These are phyloP conservation scores for Candolleomyces aberdarensis DNA, from an alignment of 768 basidiomycete species.

Conservation along the genomic window DNA sequence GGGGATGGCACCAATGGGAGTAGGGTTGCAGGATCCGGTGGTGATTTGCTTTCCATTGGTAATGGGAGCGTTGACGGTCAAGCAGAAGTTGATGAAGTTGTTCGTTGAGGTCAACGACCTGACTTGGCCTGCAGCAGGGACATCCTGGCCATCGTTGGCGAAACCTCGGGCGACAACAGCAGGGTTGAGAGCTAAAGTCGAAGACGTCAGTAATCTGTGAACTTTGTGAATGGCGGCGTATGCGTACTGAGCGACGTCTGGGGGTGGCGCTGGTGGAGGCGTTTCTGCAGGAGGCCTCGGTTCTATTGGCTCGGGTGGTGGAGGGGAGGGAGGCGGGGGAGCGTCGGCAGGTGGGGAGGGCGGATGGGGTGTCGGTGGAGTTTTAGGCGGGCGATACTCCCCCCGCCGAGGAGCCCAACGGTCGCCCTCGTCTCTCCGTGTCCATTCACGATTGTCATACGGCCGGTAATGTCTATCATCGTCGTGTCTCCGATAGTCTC, in stretches of 20 bases:
- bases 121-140: slow-evolving; percentile 42
- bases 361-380: slow-evolving; percentile 12
- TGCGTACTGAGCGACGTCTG: slow-evolving; percentile 38
- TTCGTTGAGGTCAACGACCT: slow-evolving; percentile 51
- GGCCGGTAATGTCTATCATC: slow-evolving; percentile 21
- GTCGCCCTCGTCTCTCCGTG: slow-evolving; percentile 28
- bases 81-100: slow-evolving; percentile 67
- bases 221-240: not conserved
- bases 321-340: slow-evolving; percentile 11
- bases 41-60: slow-evolving; percentile 48
- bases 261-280: slow-evolving; percentile 25
- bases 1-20: slow-evolving; percentile 47
- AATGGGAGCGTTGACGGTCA: slow-evolving; percentile 40
- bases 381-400: slow-evolving; percentile 19
- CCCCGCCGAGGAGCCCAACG: slow-evolving; percentile 19
- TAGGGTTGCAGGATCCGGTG: slow-evolving; percentile 52
- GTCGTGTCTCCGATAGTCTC: slow-evolving; percentile 21
- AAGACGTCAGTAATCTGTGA: not conserved
- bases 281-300: slow-evolving; percentile 29
- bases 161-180: slow-evolving; percentile 38
- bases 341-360: slow-evolving; percentile 12
- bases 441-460: slow-evolving; percentile 31
- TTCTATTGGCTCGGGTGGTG: slow-evolving; percentile 17
- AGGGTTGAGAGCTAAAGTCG: slow-evolving; percentile 35
- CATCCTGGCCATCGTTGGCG: slow-evolving; percentile 41